Conservation (phyloP, 768 basidiomycete species). For the Boletus insuetus region DNA sequence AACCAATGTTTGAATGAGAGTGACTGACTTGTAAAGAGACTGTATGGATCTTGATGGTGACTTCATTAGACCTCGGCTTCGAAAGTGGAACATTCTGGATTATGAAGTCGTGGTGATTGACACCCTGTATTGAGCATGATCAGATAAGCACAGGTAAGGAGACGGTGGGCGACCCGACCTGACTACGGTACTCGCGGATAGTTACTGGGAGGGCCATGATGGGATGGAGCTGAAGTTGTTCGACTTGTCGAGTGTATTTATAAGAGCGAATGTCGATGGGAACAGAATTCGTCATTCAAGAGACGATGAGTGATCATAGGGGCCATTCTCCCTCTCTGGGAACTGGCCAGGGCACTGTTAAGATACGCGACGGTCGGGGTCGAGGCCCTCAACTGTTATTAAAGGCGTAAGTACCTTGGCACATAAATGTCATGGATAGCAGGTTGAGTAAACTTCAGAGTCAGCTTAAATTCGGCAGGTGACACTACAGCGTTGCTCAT, state of each 20-base stretch:
- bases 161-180: neutral
- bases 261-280: no score
- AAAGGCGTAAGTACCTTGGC: no score
- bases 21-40: slow-evolving; percentile 49
- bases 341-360: no score
- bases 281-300: no score
- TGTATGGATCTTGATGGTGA: slow-evolving; percentile 54
- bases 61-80: slow-evolving; percentile 43
- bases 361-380: no score
- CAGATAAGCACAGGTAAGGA: neutral
- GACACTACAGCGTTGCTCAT: no score
- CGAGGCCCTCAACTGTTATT: no score
- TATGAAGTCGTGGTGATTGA: slow-evolving; percentile 28
- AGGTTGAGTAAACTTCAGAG: no score
- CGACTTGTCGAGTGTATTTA: neutral
- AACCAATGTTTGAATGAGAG: neutral
- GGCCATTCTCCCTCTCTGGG: no score
- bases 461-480: no score
- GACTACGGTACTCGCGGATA: slow-evolving; percentile 16
- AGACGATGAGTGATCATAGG: no score
- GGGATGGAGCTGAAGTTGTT: neutral
- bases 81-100: slow-evolving; percentile 25
- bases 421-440: no score
- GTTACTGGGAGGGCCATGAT: slow-evolving; percentile 13
- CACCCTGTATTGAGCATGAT: slow-evolving; percentile 15